A percentile compares a stretch with the other conserved stretches of the same genome.
Evolutionary conservation across 106 monocot species (phyloP).

Genomic region (Dioscorea zingiberensis): DNA sequence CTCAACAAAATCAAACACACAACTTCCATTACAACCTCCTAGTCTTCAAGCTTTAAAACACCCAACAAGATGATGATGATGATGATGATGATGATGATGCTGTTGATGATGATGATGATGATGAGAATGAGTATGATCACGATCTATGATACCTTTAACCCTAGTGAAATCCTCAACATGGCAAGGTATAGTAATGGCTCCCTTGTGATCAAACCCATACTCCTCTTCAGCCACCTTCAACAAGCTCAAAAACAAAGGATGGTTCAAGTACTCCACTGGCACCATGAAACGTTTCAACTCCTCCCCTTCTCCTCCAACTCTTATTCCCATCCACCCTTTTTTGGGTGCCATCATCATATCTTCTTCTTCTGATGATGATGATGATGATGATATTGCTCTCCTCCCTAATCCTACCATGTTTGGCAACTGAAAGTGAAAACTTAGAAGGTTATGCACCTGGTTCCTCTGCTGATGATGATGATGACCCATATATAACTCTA

Average conservation of each 20-base stretch:
- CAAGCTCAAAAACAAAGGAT: constrained; percentile 41
- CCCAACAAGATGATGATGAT: neutral
- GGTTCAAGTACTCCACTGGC: constrained; percentile 50
- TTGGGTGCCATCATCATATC: constrained; percentile 6
- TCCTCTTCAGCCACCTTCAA: constrained; percentile 56
- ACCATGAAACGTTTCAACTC: constrained; percentile 44
- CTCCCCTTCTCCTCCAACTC: constrained; percentile 39
- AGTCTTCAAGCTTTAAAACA: constrained; percentile 13
- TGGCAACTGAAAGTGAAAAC: no score
- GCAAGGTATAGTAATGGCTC: constrained; percentile 32
- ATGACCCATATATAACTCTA: no score
- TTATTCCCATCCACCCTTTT: constrained; percentile 51
- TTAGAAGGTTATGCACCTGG: no score
- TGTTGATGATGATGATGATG: neutral
- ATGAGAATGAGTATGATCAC: neutral
- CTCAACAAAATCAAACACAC: no score
- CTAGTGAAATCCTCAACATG: constrained; percentile 11
- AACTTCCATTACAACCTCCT: no score
- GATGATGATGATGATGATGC: neutral
- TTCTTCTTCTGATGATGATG: no score
- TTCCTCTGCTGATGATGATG: neutral
- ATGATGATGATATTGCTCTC: no score
- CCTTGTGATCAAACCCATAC: constrained; percentile 45
- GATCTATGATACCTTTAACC: constrained; percentile 13
- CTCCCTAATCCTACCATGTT: no score